Conservation (phyloP, 2,329 filamentous ascomycete genomes). For the Neopestalotiopsis sp. region DNA sequence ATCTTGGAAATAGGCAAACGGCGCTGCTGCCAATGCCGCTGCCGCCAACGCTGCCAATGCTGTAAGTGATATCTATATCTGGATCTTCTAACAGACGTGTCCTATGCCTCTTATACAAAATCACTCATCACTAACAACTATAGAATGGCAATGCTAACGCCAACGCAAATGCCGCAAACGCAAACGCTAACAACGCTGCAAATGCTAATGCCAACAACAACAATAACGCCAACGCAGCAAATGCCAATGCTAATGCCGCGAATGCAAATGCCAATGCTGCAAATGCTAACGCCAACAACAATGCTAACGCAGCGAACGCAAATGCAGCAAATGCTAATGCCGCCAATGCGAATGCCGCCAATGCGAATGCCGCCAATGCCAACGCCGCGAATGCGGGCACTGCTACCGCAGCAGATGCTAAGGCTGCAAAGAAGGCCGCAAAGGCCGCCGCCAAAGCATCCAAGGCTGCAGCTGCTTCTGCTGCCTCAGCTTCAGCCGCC, state of each 20-base stretch:
- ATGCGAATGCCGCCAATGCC: too few relatives aligned
- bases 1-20: not conserved
- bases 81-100: too few relatives aligned
- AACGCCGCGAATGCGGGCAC: not conserved
- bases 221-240: not conserved
- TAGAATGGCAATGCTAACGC: not conserved
- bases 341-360: conserved; percentile 2
- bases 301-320: not conserved
- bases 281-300: not conserved
- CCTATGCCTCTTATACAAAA: not conserved
- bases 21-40: not conserved
- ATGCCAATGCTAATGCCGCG: not conserved
- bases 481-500: not conserved
- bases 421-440: too few relatives aligned
- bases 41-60: conserved; percentile 8
- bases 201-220: not conserved
- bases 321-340: not conserved
- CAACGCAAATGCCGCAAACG: not conserved
- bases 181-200: not conserved
- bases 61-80: not conserved
- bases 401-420: not conserved
- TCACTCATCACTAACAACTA: not conserved
- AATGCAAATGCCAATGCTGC: conserved; percentile 8
- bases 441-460: too few relatives aligned
- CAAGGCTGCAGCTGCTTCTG: not conserved